Evolutionary conservation across 2,329 filamentous ascomycete genomes (phyloP).

Genomic region (Claviceps fusiformis): DNA sequence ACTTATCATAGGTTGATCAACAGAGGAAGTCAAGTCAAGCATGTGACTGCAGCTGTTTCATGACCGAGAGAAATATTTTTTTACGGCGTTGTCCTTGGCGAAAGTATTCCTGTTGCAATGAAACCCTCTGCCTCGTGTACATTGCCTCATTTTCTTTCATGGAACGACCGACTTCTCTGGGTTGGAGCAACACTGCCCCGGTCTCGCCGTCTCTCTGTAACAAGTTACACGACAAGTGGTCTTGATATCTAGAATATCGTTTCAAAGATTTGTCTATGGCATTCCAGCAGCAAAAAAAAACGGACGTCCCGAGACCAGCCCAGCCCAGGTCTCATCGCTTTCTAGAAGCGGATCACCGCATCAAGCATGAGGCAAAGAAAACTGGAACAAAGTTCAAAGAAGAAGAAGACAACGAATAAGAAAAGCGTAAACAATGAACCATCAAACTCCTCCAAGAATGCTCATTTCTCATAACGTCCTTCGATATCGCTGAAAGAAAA

Average conservation of each 20-base stretch:
- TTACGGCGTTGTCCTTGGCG: background rate
- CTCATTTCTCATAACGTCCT: conserved; percentile 8
- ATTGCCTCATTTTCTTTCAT: background rate
- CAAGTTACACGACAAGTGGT: background rate
- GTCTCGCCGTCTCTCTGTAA: background rate
- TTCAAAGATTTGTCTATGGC: background rate
- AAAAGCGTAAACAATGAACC: conserved; percentile 1
- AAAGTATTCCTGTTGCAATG: background rate
- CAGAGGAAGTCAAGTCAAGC: background rate
- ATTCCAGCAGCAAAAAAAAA: background rate
- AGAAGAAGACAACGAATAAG: background rate
- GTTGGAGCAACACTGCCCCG: too few relatives aligned
- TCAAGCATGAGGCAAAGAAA: background rate
- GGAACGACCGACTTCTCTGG: background rate
- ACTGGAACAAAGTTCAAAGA: background rate
- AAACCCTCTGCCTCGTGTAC: background rate
- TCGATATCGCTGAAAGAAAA: conserved; percentile 4
- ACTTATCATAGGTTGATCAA: background rate
- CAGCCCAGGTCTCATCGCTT: conserved; percentile 2
- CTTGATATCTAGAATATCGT: background rate
- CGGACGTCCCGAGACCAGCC: conserved; percentile 2
- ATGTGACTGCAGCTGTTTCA: background rate
- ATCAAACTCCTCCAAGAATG: conserved; percentile 13
- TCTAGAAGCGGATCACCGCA: background rate
- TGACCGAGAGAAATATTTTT: background rate